phyloP scores from a whole-genome alignment of 2,329 filamentous ascomycete species.

The Venturia asperata region DNA sequence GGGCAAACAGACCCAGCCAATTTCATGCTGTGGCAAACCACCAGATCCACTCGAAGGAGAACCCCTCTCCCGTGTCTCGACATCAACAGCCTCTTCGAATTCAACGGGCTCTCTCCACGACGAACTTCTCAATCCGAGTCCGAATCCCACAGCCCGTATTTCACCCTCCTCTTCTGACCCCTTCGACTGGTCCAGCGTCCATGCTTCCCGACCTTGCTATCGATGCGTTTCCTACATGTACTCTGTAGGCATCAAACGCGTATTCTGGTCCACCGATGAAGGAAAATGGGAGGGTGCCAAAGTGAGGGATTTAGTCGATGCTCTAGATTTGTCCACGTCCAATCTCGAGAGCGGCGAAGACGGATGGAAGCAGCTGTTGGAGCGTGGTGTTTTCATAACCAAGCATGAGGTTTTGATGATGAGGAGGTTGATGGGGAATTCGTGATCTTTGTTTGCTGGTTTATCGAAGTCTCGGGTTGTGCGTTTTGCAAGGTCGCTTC shows the following conservation, averaged over 20 bases:
- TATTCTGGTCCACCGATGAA: slow-evolving; percentile 46
- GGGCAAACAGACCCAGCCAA: background rate
- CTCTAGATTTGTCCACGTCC: slow-evolving; percentile 30
- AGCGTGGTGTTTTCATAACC: slow-evolving; percentile 41
- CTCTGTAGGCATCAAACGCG: slow-evolving; percentile 45
- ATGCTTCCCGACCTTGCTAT: slow-evolving; percentile 45
- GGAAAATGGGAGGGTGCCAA: slow-evolving; percentile 47
- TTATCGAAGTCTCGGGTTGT: background rate
- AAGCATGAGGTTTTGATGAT: slow-evolving; percentile 48
- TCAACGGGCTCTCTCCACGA: slow-evolving; percentile 41
- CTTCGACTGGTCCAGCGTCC: slow-evolving; percentile 25
- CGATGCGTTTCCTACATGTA: slow-evolving; percentile 47
- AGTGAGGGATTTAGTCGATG: slow-evolving; percentile 43
- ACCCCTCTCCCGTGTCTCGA: background rate
- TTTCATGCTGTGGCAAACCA: background rate
- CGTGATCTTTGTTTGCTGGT: background rate
- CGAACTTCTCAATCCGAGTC: slow-evolving; percentile 31
- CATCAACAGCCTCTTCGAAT: slow-evolving; percentile 5
- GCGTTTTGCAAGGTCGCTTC: background rate
- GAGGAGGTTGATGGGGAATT: slow-evolving; percentile 30
- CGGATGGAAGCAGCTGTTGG: slow-evolving; percentile 23
- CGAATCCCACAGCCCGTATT: background rate
- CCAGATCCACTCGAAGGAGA: background rate
- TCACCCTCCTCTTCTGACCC: slow-evolving; percentile 12
- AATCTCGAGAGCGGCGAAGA: slow-evolving; percentile 23